Percentiles rank a stretch among this genome's conserved stretches.
Conservation (phyloP, 169 alveolate genomes). For the Babesia bovis region DNA sequence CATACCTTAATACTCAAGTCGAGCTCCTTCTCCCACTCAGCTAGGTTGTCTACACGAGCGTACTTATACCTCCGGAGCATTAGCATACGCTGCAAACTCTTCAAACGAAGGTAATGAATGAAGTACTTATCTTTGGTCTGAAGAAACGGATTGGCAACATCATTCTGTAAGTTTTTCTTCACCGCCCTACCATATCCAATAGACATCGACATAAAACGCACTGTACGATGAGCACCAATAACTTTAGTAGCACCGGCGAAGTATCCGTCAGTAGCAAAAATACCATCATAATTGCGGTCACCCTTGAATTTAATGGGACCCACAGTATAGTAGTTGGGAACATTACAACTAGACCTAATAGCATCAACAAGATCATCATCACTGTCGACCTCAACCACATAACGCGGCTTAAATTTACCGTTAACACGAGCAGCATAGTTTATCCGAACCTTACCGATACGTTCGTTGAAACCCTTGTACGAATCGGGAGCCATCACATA, state of each 20-base stretch:
- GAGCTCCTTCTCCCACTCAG: constrained; percentile 17
- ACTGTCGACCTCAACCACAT: constrained; percentile 20
- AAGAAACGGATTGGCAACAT: constrained; percentile 6
- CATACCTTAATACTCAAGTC: background rate
- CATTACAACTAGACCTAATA: constrained; percentile 68
- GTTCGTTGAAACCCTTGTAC: constrained; percentile 37
- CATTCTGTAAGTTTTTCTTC: constrained; percentile 22
- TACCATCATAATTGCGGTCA: constrained; percentile 65
- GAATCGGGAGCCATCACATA: constrained; percentile 42
- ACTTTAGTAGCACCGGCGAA: constrained; percentile 64
- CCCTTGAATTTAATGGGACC: constrained; percentile 55
- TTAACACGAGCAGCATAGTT: constrained; percentile 25
- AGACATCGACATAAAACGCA: constrained; percentile 43
- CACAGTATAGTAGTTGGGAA: constrained; percentile 66
- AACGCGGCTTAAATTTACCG: constrained; percentile 26
- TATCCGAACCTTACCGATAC: constrained; percentile 64
- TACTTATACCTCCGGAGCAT: background rate
- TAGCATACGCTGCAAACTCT: constrained; percentile 19
- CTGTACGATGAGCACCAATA: constrained; percentile 41
- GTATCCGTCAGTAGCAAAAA: constrained; percentile 49
- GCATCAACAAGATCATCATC: constrained; percentile 59
- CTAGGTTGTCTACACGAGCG: background rate
- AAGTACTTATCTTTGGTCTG: constrained; percentile 39
- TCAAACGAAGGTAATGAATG: constrained; percentile 32
- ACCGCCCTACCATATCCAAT: constrained; percentile 7